Percentiles rank a stretch among this genome's conserved stretches.
phyloP scores from a whole-genome alignment of 2,329 filamentous ascomycete genomes.

The Diaporthe caulivora region DNA sequence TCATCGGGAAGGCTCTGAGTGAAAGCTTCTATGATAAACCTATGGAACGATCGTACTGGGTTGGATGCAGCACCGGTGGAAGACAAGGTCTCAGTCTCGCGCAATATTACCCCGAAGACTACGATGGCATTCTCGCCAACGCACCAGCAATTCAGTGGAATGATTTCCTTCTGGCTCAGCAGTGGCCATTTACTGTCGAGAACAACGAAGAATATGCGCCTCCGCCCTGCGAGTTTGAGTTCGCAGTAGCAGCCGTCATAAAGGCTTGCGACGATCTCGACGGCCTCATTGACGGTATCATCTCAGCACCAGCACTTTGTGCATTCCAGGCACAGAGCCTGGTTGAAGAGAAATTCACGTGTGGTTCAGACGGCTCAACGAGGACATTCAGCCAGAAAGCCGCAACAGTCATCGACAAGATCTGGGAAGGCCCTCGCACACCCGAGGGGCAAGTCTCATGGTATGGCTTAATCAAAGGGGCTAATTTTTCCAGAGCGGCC shows the following conservation, averaged over 20 bases:
- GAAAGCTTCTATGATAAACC: background rate
- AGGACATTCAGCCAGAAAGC: background rate
- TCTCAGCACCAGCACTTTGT: slow-evolving; percentile 19
- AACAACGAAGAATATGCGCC: slow-evolving; percentile 7
- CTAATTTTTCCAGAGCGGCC: background rate
- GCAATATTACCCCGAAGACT: slow-evolving; percentile 10
- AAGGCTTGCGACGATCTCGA: slow-evolving; percentile 15
- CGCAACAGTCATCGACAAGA: slow-evolving; percentile 16
- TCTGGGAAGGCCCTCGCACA: background rate
- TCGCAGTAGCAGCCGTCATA: background rate
- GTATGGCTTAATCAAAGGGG: slow-evolving; percentile 13
- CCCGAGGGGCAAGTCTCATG: slow-evolving; percentile 10
- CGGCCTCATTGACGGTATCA: slow-evolving; percentile 1
- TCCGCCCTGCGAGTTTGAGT: slow-evolving; percentile 16
- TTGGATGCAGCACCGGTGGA: slow-evolving; percentile 10
- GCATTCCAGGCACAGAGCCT: background rate
- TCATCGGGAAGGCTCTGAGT: background rate
- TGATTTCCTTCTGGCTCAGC: slow-evolving; percentile 7
- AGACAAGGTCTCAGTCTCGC: slow-evolving; percentile 8
- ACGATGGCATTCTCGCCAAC: slow-evolving; percentile 8
- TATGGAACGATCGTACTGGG: background rate
- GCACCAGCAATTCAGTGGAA: slow-evolving; percentile 19
- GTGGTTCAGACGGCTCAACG: background rate
- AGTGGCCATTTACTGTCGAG: slow-evolving; percentile 20
- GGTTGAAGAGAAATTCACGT: background rate